These are phyloP conservation scores for Pilasporangium apinafurcum DNA, from an alignment of 352 stramenopile species.

Conservation along the genomic window DNA sequence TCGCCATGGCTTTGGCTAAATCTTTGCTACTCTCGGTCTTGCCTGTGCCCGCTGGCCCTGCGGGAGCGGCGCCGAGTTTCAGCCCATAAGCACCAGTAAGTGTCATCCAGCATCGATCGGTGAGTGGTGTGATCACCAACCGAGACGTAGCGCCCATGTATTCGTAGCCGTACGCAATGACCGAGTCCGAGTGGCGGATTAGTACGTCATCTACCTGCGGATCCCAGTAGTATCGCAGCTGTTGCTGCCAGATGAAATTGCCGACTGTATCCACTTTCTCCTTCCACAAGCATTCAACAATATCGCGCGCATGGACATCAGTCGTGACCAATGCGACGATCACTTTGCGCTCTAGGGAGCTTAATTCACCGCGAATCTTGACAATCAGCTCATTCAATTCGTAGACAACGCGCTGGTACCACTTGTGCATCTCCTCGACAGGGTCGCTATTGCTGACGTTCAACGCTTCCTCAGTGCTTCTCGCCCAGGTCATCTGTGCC, in stretches of 20 bases:
- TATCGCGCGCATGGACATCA: slow-evolving; percentile 89
- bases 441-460: slow-evolving; percentile 15
- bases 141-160: slow-evolving; percentile 92
- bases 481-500: slow-evolving; percentile 91
- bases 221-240: slow-evolving; percentile 94
- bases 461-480: slow-evolving; percentile 84
- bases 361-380: slow-evolving; percentile 88
- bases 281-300: slow-evolving; percentile 69
- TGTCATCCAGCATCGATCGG: slow-evolving; percentile 95
- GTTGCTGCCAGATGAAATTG: slow-evolving; percentile 94
- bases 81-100: slow-evolving; percentile 92
- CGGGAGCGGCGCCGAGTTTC: slow-evolving; percentile 90
- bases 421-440: slow-evolving; percentile 50
- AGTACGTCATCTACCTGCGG: slow-evolving; percentile 82
- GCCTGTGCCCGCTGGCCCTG: slow-evolving; percentile 91
- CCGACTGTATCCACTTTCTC: slow-evolving; percentile 58
- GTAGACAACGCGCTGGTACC: slow-evolving; percentile 68
- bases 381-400: slow-evolving; percentile 90
- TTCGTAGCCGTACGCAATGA: slow-evolving; percentile 92
- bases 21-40: slow-evolving; percentile 97
- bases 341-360: slow-evolving; percentile 84
- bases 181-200: slow-evolving; percentile 83
- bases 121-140: slow-evolving; percentile 83
- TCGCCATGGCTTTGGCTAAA: slow-evolving; percentile 91
- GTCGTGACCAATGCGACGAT: slow-evolving; percentile 93